phyloP scores from a whole-genome alignment of 345 rosid species.

The Citrus maxima region DNA sequence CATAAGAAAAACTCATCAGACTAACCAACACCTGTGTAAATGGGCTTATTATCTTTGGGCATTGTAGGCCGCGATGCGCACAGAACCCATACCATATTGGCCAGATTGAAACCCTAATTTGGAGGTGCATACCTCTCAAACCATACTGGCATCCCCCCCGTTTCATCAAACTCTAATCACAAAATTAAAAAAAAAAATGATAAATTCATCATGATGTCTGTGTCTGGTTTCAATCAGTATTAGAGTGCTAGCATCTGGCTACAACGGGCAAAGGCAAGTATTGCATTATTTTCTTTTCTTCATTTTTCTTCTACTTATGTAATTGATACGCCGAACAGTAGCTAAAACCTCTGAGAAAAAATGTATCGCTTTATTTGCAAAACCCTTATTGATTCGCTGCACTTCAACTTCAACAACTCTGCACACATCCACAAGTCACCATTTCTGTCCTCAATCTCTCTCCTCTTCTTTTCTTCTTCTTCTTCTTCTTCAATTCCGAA shows the following conservation, averaged over 20 bases:
- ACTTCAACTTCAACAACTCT: constrained; percentile 4
- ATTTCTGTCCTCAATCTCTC: background rate
- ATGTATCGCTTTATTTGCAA: constrained; percentile 13
- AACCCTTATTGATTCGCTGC: constrained; percentile 12
- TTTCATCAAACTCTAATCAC: no score
- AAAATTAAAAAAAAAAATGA: no score
- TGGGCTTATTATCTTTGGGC: background rate
- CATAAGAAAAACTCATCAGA: no score
- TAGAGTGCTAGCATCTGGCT: no score
- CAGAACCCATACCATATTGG: background rate
- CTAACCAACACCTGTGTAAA: background rate
- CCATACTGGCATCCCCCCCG: no score
- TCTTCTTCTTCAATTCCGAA: background rate
- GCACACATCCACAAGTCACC: background rate
- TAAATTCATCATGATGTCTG: no score
- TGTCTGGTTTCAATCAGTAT: no score
- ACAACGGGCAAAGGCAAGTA: no score
- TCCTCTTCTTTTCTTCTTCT: background rate
- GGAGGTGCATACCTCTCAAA: no score
- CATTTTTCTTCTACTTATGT: no score
- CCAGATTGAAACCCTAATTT: background rate
- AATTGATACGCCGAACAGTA: background rate
- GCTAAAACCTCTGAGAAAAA: background rate
- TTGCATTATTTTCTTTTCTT: no score
- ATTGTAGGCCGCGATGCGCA: no score